Base-by-base conservation (phyloP, 257 asterid species). In the Forsythia suspensa region DNA sequence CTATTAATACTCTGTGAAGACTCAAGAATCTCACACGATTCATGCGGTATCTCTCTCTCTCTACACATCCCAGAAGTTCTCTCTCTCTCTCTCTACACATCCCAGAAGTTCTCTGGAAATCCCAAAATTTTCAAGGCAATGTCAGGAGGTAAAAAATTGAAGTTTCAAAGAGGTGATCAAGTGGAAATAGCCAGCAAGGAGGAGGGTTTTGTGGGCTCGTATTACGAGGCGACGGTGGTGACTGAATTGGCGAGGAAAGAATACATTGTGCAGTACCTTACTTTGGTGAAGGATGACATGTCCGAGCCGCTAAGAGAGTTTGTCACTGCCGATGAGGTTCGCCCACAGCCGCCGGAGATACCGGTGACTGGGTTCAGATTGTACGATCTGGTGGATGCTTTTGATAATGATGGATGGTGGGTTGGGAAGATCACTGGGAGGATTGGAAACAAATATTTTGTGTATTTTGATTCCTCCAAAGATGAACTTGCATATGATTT, bases 401-500 rank as follows among this genome's bases (percentile, higher is more conserved):
- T 71, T 43, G 85, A 77, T 24, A 69, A 87, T 42, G 89, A 82
- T 8, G 91, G 91, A 7, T 87, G 91, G 89, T 87, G 89, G 89
- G 81, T 75, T 48, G 91, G 91, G 36, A 76, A 67, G 80, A 76
- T 87, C 41, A 76, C 48, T 71, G 80, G 81, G 2, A 76, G 66
- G 21, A 38, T 73, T 61, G 72, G 44, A 0, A 15, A 48, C 0
- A 6, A 36, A 36, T 82, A 74, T 9, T 24, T 34, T 38, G 84
- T 88, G 43, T 72, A n/a, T 67, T 84, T 86, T 74, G 83, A 77
- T 13, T 51, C 55, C 1, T 46, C 82, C 12, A 77, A 77, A 0
- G 89, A 83, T 24, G 82, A 81, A 18, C 38, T 82, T 20, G 24
- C 69, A 39, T 88, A 88, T 42, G 16, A 6, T 13, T 42, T 39